Base-by-base conservation (phyloP, 352 stramenopile species). In the Phytophthora europaea region DNA sequence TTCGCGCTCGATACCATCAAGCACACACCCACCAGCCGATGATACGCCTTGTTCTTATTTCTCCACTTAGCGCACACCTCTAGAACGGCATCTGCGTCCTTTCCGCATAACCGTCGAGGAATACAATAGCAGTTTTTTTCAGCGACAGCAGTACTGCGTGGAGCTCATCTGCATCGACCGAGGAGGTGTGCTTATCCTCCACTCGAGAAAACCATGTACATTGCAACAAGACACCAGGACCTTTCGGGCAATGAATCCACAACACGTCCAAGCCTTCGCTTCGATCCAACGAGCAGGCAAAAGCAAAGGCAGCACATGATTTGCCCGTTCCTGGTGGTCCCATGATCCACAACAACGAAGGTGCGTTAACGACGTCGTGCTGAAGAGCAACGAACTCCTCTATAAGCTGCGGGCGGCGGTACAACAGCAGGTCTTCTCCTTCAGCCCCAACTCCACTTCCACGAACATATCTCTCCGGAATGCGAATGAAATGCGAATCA, bases 51-150 rank as follows among this genome's bases (percentile, higher is more conserved):
- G 28, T 15, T 67, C 16, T 16, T 31, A 22, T 56, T 7, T 20
- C 31, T 34, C 61, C 61, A 68, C 53, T 3, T 7, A 26, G 51
- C 40, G 52, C 61, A 68, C 7, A 18, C 61, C 20, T n/a, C 36
- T 26, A 26, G 13, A 15, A 68, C 22, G 38, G 31, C 0, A 61
- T 20, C 61, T n/a, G 23, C 31, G 15, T 36, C 4, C 10, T 55
- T 65, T 53, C 56, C 20, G 23, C 15, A 40, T 68, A 68, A 47
- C 52, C 61, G 20, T 68, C 61, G 36, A 68, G 16, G 45, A 61
- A 61, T 61, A 68, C 61, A 33, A 61, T 38, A 2, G 52, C 47
- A 16, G 33, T 56, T 22, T 58, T 23, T 12, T 58, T 18, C 55
- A 61, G 38, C 23, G 23, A 23, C 8, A 50, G 18, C 22, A 68